A percentile compares a stretch with the other conserved stretches of the same genome.
Evolutionary conservation across 495 filamentous ascomycete species (phyloP).

Genomic region (Xylaria curta): DNA sequence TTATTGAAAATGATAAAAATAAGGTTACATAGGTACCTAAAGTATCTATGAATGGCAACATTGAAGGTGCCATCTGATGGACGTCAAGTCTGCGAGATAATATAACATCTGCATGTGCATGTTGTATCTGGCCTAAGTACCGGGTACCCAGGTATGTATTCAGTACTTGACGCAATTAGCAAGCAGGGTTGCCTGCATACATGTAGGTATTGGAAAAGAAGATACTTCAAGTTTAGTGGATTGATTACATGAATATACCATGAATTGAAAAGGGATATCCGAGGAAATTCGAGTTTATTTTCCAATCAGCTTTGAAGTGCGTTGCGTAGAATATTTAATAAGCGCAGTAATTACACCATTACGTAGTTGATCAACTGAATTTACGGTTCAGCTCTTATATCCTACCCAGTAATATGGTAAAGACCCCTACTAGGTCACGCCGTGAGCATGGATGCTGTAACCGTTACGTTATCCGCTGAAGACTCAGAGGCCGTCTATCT

Average conservation of each 20-base stretch:
- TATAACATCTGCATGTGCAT: background rate
- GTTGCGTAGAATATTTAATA: background rate
- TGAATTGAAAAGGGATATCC: background rate
- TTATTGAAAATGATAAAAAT: background rate
- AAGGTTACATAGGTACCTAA: background rate
- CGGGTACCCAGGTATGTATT: background rate
- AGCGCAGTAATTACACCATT: background rate
- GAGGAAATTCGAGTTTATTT: background rate
- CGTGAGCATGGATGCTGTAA: background rate
- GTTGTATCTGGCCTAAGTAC: background rate
- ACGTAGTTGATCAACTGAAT: background rate
- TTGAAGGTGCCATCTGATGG: no score
- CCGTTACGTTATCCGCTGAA: background rate
- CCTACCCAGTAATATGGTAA: background rate
- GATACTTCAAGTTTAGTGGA: background rate
- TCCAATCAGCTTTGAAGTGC: background rate
- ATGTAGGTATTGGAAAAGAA: no score
- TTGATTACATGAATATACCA: background rate
- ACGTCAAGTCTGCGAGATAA: no score
- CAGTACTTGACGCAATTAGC: background rate
- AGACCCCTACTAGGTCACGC: background rate
- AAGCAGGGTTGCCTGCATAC: background rate
- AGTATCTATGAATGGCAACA: no score
- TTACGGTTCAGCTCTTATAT: background rate
- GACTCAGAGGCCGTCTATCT: background rate